A percentile compares a stretch with the other conserved stretches of the same genome.
phyloP scores from a whole-genome alignment of 106 monocot species.

The Acanthochlamys bracteata region DNA sequence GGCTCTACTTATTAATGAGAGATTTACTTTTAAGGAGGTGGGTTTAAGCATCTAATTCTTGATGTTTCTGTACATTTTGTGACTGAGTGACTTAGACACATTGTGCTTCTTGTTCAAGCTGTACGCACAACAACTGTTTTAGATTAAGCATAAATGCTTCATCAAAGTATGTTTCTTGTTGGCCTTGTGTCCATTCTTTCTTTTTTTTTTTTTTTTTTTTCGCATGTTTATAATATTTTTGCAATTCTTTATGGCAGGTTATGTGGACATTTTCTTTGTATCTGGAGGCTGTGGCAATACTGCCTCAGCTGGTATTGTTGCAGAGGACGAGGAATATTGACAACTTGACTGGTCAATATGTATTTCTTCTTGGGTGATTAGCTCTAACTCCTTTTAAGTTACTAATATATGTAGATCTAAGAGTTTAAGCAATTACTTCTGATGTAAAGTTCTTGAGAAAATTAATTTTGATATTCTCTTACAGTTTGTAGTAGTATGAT shows the following conservation, averaged over 20 bases:
- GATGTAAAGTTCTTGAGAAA: too few species aligned
- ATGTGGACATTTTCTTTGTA: slow-evolving; percentile 89
- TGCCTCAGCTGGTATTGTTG: slow-evolving; percentile 79
- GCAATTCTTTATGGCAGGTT: slow-evolving; percentile 28
- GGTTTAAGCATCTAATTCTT: not conserved
- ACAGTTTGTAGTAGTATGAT: too few species aligned
- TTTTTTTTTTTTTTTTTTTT: not conserved
- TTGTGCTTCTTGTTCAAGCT: not conserved
- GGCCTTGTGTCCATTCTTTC: not conserved
- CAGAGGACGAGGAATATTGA: slow-evolving; percentile 88
- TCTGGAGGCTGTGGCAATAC: slow-evolving; percentile 81
- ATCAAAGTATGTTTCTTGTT: not conserved
- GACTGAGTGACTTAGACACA: not conserved
- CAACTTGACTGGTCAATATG: slow-evolving; percentile 90
- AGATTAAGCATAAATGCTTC: not conserved
- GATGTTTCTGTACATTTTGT: not conserved
- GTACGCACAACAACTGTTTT: not conserved
- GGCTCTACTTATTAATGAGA: slow-evolving; percentile 61
- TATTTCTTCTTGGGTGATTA: slow-evolving; percentile 83
- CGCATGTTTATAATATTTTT: not conserved
- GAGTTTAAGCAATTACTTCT: too few species aligned
- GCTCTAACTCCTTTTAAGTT: not conserved
- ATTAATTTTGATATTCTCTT: too few species aligned
- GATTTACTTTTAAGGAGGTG: slow-evolving; percentile 55
- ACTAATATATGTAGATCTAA: too few species aligned